Conservation (phyloP, 352 stramenopile genomes). For the Salisapilia sapeloensis region DNA sequence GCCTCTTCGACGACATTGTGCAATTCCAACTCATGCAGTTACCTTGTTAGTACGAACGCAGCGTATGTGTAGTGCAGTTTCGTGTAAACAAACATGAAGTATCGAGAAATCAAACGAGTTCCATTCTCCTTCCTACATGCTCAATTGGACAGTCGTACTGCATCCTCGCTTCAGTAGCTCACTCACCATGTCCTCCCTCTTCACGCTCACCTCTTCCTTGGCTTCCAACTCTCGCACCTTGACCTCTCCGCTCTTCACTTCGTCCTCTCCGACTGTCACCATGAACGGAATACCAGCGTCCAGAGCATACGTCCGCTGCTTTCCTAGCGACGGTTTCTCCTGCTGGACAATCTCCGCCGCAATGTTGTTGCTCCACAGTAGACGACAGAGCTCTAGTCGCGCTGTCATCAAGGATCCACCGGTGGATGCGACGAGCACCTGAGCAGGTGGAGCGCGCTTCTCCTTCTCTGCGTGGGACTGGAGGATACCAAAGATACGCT, state of each 20-base stretch:
- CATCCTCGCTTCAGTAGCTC: conserved; percentile 58
- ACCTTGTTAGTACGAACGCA: no score
- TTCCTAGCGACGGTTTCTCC: conserved; percentile 95
- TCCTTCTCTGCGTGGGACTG: conserved; percentile 80
- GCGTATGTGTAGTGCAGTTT: no score
- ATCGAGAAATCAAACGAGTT: no score
- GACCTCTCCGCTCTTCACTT: conserved; percentile 85
- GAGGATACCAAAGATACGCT: conserved; percentile 98
- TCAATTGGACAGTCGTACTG: conserved; percentile 46
- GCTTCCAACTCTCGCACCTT: conserved; percentile 95
- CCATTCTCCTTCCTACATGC: conserved; percentile 29
- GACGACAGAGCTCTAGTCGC: conserved; percentile 60
- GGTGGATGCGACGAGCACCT: conserved; percentile 92
- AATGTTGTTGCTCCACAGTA: conserved; percentile 85
- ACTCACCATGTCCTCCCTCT: conserved; percentile 49
- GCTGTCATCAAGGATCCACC: conserved; percentile 40
- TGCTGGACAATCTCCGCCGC: conserved; percentile 91
- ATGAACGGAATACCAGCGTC: conserved; percentile 93
- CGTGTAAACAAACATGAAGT: no score
- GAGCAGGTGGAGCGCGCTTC: conserved; percentile 20
- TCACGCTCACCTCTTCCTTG: conserved; percentile 80
- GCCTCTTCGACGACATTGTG: no score
- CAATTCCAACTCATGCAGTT: no score
- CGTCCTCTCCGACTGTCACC: conserved; percentile 93
- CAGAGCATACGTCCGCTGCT: conserved; percentile 92